These are phyloP conservation scores for Tricholoma bakamatsutake DNA, from an alignment of 768 basidiomycete species.

Conservation along the genomic window DNA sequence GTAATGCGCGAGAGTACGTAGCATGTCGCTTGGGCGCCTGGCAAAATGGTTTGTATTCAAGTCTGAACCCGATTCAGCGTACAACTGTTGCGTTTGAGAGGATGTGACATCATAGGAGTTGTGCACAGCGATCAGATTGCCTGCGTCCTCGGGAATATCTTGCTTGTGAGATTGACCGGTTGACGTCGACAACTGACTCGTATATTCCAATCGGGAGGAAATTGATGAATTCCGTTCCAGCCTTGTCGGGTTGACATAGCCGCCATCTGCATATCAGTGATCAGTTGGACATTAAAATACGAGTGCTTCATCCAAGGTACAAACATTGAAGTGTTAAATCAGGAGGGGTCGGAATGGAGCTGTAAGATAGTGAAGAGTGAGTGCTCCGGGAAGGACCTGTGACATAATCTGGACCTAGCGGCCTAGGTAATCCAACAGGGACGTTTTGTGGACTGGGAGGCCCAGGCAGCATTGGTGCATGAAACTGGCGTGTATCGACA, in stretches of 20 bases:
- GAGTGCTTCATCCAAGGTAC: conserved; percentile 1
- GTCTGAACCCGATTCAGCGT: conserved; percentile 2
- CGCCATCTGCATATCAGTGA: conserved; percentile 5
- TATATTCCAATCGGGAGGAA: conserved; percentile 11
- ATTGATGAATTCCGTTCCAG: conserved; percentile 9
- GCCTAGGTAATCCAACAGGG: conserved; percentile 1
- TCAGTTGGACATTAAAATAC: background rate
- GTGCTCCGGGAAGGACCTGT: background rate
- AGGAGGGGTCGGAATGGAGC: background rate
- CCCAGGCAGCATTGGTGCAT: background rate
- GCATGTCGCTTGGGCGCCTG: conserved; percentile 32
- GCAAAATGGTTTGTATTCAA: conserved; percentile 10
- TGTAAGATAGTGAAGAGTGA: conserved; percentile 1
- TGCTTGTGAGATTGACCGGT: conserved; percentile 2
- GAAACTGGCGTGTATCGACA: conserved; percentile 12
- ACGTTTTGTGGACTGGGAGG: conserved; percentile 9
- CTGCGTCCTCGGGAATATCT: conserved; percentile 1
- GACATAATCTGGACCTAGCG: conserved; percentile 4
- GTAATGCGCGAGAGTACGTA: conserved; percentile 30
- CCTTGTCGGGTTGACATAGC: conserved; percentile 1
- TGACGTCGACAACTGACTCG: conserved; percentile 4
- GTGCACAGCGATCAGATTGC: background rate
- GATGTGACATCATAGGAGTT: conserved; percentile 3
- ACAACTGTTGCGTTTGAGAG: conserved; percentile 3
- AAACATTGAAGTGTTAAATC: conserved; percentile 8